Percentiles rank a stretch among this genome's conserved stretches.
Conservation (phyloP, 2,329 filamentous ascomycete species). For the Tolypocladium pustulatum region DNA sequence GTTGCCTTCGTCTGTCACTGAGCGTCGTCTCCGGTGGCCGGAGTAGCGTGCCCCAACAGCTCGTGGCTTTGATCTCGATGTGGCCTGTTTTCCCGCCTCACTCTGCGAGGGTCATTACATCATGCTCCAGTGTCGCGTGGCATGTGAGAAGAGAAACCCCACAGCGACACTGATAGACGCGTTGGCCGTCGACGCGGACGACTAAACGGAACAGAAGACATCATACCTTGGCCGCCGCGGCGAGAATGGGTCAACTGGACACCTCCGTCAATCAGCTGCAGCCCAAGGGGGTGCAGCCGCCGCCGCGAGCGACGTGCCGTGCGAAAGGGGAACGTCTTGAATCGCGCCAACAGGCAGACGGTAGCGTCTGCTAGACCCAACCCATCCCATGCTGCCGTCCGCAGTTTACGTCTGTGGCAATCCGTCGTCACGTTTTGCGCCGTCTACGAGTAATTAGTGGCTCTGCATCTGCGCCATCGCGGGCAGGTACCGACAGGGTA, state of each 20-base stretch:
- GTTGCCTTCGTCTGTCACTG: not conserved
- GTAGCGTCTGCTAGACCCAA: not conserved
- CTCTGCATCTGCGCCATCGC: not conserved
- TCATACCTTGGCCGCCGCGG: not conserved
- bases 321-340: no score
- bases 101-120: constrained; percentile 1
- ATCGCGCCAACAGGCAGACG: not conserved
- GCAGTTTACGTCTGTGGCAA: no score
- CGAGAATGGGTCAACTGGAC: not conserved
- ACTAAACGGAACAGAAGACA: no score
- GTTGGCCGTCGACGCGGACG: no score
- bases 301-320: no score
- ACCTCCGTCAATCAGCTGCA: not conserved
- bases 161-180: not conserved
- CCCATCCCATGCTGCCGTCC: not conserved
- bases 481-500: not conserved
- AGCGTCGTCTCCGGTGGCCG: not conserved
- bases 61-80: constrained; percentile 1
- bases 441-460: not conserved
- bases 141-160: not conserved
- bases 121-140: not conserved
- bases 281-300: no score
- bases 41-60: not conserved
- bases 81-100: not conserved
- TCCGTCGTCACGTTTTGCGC: no score